phyloP scores from a whole-genome alignment of 202 grass and related monocot genomes.

The Saccharum hybrid region DNA sequence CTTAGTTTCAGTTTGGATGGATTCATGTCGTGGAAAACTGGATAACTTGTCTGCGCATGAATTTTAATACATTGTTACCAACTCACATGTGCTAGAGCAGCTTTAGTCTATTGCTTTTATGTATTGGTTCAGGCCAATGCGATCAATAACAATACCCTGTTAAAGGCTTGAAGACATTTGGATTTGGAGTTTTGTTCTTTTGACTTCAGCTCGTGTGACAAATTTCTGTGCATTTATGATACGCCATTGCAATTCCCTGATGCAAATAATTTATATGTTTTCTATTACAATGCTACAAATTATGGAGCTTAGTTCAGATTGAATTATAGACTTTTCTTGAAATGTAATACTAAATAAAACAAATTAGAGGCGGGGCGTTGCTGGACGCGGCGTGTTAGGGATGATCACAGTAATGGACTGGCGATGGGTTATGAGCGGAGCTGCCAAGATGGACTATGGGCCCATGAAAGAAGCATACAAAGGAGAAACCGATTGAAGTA shows the following conservation, averaged over 20 bases:
- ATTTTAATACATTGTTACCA: background rate
- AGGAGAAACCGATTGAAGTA: too few relatives aligned
- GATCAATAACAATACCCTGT: background rate
- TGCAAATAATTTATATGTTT: background rate
- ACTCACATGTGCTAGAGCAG: background rate
- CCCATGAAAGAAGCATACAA: too few relatives aligned
- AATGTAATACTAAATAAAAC: background rate
- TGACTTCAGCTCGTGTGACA: background rate
- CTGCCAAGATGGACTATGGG: too few relatives aligned
- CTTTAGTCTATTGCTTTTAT: background rate
- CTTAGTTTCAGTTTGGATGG: background rate
- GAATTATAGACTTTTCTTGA: background rate
- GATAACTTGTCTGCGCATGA: background rate
- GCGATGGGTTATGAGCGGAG: too few relatives aligned
- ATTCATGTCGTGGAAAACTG: background rate
- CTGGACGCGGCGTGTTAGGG: too few relatives aligned
- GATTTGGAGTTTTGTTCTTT: background rate
- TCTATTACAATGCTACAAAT: background rate
- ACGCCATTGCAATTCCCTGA: background rate
- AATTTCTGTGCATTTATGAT: background rate
- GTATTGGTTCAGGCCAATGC: background rate
- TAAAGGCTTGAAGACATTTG: background rate
- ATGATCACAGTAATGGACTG: too few relatives aligned
- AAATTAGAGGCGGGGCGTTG: background rate
- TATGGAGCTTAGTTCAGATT: background rate